Percentiles rank a stretch among this genome's conserved stretches.
Conservation (phyloP, 2,329 filamentous ascomycete species). For the Orbilia brochopaga region DNA sequence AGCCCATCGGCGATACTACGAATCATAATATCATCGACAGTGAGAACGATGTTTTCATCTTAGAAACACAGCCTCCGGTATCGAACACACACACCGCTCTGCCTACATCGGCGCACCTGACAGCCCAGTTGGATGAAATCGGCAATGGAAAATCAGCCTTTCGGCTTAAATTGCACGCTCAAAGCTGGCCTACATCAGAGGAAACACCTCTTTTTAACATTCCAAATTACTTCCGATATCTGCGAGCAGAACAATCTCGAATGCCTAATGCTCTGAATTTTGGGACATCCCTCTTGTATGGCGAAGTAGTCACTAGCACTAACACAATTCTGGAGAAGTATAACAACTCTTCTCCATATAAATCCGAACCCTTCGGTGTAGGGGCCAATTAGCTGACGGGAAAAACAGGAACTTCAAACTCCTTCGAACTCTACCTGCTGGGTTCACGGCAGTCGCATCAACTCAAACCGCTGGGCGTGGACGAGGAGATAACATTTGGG, state of each 20-base stretch:
- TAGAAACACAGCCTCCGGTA: constrained; percentile 69
- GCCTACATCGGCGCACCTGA: neutral
- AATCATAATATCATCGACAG: constrained; percentile 76
- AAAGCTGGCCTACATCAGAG: constrained; percentile 63
- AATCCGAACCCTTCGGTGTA: too few species aligned
- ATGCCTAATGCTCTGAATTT: constrained; percentile 62
- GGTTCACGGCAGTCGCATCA: constrained; percentile 86
- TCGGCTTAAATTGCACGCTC: constrained; percentile 74
- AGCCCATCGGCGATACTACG: constrained; percentile 56
- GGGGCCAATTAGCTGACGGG: constrained; percentile 3
- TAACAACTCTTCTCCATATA: constrained; percentile 51
- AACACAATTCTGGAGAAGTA: constrained; percentile 91
- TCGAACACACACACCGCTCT: constrained; percentile 23
- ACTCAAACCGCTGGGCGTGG: constrained; percentile 87
- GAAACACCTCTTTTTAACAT: constrained; percentile 80
- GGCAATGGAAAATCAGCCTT: constrained; percentile 76
- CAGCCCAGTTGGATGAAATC: constrained; percentile 60
- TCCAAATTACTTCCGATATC: constrained; percentile 20
- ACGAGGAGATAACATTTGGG: constrained; percentile 90
- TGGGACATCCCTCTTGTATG: constrained; percentile 80
- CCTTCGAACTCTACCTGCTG: constrained; percentile 75
- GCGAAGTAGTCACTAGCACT: constrained; percentile 90
- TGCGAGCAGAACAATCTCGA: constrained; percentile 59
- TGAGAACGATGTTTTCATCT: constrained; percentile 80
- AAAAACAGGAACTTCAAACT: constrained; percentile 73